Evolutionary conservation across 352 stramenopile genomes (phyloP), one percentile per base, ranked within the genome.

Genomic region (Globisporangium echinulatum): DNA sequence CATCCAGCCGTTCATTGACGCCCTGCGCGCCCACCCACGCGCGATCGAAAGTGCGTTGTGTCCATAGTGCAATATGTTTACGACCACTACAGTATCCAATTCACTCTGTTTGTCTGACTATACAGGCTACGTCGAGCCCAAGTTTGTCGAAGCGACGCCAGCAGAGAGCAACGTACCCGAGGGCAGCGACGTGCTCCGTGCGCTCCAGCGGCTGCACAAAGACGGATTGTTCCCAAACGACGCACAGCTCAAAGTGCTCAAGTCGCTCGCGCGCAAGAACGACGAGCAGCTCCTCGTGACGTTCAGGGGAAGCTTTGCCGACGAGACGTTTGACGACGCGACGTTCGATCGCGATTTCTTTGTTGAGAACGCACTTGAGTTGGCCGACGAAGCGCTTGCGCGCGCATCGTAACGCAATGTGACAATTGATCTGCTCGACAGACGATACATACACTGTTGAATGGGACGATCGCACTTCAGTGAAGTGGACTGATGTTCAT

Each of bases 181-280:
- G 58, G 63, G 73, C 64, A 85, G 79, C 46, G 82, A 88, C 36
- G 75, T 95, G 52, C 73, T 95, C 52, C 82, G 83, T 7, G 70
- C 77, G 63, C 65, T 95, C 53, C 75, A 84, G 58, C 82, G 89
- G 54, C 64, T 95, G 60, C 74, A 95, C 42, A 93, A 95, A 57
- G 85, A 92, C 53, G 83, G 85, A 5, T 70, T 68, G 39, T 87
- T 95, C 53, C 58, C 67, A 51, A 69, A 88, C 52, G 85, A 90
- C 43, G 74, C 73, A 54, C 61, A 74, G 17, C 71, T 90, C 43
- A 95, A 95, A 58, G 62, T 80, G 62, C 75, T 95, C 51, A 95
- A 93, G 64, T 92, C 83, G 49, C 74, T 93, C 15, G 85, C 85
- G 51, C 82, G 85, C 52, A 95, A 93, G 67, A 89, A 87, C 62